Conservation (phyloP, 2,329 filamentous ascomycete species). For the Allantophomopsis cytisporea region DNA sequence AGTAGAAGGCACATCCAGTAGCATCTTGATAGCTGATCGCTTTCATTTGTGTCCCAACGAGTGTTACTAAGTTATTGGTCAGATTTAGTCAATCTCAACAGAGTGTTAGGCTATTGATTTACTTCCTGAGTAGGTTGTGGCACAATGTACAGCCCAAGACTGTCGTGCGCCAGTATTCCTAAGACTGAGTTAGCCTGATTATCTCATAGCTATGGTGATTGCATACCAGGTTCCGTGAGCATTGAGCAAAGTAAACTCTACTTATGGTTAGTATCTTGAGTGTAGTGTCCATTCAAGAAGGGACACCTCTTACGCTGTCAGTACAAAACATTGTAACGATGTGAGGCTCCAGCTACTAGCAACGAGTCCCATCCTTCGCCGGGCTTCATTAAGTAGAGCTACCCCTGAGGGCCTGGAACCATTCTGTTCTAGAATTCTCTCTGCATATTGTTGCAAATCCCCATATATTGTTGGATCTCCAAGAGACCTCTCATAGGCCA, state of each 20-base stretch:
- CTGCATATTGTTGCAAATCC: neutral
- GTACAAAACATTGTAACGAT: neutral
- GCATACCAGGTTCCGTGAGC: slow-evolving; percentile 1
- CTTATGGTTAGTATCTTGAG: neutral
- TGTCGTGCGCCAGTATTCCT: neutral
- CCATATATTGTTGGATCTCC: neutral
- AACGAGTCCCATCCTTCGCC: neutral
- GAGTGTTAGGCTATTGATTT: no score
- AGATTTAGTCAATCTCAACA: neutral
- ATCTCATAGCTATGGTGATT: neutral
- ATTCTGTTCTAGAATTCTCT: neutral
- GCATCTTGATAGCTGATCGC: neutral
- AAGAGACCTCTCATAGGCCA: neutral
- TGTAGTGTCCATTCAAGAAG: neutral
- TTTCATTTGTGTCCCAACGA: neutral
- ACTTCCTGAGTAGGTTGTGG: slow-evolving; percentile 1
- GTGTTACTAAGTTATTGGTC: neutral
- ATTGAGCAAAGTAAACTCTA: slow-evolving; percentile 1
- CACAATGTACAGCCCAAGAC: neutral
- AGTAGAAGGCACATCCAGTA: slow-evolving; percentile 2
- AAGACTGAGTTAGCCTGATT: neutral
- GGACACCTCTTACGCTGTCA: slow-evolving; percentile 1
- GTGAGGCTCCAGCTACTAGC: neutral
- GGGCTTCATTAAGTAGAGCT: slow-evolving; percentile 1
- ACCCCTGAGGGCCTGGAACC: neutral